Percentiles rank a stretch among this genome's conserved stretches.
Conservation (phyloP, 1,284 basidiomycete genomes). For the Leccinum pallidistipes region DNA sequence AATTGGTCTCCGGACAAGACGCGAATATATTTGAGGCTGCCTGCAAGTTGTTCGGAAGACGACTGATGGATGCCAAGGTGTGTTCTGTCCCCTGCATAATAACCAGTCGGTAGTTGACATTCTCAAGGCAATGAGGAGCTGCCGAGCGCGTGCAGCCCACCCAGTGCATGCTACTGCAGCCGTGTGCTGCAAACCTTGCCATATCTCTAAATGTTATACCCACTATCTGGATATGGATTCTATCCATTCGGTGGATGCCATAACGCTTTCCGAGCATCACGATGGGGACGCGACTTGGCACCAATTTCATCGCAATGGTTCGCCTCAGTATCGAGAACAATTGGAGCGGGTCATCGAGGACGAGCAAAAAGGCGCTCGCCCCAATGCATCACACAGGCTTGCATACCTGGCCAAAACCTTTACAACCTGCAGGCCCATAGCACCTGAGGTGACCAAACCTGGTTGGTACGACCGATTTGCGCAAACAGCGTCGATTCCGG, state of each 20-base stretch:
- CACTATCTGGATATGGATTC: conserved; percentile 46
- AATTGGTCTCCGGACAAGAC: conserved; percentile 21
- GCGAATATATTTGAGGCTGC: conserved; percentile 38
- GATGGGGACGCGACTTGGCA: conserved; percentile 47
- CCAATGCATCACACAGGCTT: conserved; percentile 37
- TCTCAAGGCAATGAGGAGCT: conserved; percentile 21
- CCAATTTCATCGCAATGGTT: conserved; percentile 38
- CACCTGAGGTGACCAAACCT: conserved; percentile 32
- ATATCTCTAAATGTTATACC: conserved; percentile 47
- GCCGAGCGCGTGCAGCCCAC: conserved; percentile 26
- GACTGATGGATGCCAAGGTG: conserved; percentile 21
- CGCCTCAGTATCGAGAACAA: conserved; percentile 27
- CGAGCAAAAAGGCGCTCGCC: conserved; percentile 38
- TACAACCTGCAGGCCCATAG: conserved; percentile 43
- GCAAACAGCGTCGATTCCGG: conserved; percentile 25
- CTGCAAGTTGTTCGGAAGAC: conserved; percentile 29
- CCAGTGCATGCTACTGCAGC: conserved; percentile 26
- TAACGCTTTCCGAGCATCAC: conserved; percentile 34
- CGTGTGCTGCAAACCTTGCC: conserved; percentile 51
- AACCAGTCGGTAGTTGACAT: conserved; percentile 1
- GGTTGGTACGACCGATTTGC: conserved; percentile 55
- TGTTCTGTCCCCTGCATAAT: background rate
- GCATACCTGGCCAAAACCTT: conserved; percentile 43
- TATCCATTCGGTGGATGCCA: conserved; percentile 53
- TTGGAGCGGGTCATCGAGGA: conserved; percentile 27